Evolutionary conservation across 2,329 filamentous ascomycete species (phyloP).

Genomic region (Calonectria pauciramosa): DNA sequence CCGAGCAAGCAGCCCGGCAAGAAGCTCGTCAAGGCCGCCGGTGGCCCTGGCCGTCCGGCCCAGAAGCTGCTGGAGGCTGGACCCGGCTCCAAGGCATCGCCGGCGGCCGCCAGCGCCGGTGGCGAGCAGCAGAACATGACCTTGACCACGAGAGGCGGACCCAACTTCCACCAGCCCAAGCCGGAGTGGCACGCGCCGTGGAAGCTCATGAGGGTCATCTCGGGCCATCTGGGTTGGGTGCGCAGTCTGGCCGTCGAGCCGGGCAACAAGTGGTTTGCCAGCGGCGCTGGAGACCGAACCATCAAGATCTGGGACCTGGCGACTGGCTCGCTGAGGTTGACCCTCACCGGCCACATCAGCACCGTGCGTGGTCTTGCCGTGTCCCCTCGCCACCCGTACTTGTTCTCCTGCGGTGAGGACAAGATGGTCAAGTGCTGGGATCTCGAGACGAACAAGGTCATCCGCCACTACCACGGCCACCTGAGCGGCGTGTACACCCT

Average conservation of each 20-base stretch:
- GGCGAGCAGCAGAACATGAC: constrained; percentile 48
- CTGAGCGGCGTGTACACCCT: constrained; percentile 96
- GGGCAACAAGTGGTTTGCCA: constrained; percentile 97
- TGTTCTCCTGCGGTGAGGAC: constrained; percentile 98
- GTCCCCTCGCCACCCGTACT: constrained; percentile 92
- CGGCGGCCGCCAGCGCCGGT: constrained; percentile 49
- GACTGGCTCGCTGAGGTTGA: constrained; percentile 85
- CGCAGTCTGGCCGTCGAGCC: constrained; percentile 91
- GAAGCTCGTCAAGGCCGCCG: constrained; percentile 62
- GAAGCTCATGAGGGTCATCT: constrained; percentile 98
- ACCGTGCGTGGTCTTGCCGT: constrained; percentile 93
- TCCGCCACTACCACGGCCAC: constrained; percentile 97
- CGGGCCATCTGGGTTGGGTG: constrained; percentile 96
- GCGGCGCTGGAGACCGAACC: constrained; percentile 92
- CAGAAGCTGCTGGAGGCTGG: constrained; percentile 57
- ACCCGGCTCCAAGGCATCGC: constrained; percentile 54
- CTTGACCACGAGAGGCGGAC: constrained; percentile 47
- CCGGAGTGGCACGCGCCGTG: constrained; percentile 98
- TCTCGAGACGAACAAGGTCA: constrained; percentile 99
- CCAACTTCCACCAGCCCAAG: constrained; percentile 64
- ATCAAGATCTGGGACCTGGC: constrained; percentile 99
- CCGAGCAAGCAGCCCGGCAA: constrained; percentile 60
- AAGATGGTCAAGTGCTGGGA: constrained; percentile 99
- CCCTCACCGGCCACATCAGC: constrained; percentile 93
- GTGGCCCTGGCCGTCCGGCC: constrained; percentile 49